Evolutionary conservation across 2,329 filamentous ascomycete species (phyloP).

Genomic region (Cladosporium halotolerans): DNA sequence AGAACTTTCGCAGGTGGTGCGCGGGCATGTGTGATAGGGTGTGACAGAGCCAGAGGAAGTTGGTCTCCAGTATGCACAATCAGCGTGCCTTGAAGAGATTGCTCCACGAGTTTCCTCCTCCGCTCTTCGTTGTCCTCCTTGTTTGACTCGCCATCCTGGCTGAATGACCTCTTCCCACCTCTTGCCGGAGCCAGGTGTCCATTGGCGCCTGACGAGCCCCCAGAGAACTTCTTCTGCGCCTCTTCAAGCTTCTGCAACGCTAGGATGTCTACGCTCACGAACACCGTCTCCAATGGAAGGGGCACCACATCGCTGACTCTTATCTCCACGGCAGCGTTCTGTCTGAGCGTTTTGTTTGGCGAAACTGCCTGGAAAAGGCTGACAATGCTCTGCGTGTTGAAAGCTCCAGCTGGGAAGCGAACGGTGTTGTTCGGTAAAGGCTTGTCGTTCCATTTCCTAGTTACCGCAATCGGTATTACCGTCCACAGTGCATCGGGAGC

Average conservation of each 20-base stretch:
- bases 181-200: constrained; percentile 18
- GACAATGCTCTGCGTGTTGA: constrained; percentile 72
- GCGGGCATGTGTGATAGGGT: constrained; percentile 79
- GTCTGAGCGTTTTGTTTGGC: constrained; percentile 67
- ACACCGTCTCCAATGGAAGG: constrained; percentile 74
- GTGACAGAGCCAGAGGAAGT: constrained; percentile 70
- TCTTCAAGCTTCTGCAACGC: constrained; percentile 73
- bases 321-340: constrained; percentile 75
- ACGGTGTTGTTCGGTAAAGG: constrained; percentile 69
- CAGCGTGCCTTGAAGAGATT: constrained; percentile 64
- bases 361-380: constrained; percentile 63
- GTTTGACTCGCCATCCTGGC: constrained; percentile 14
- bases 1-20: constrained; percentile 80
- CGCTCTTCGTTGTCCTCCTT: constrained; percentile 16
- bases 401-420: constrained; percentile 67
- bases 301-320: constrained; percentile 74
- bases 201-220: constrained; percentile 43
- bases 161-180: constrained; percentile 18
- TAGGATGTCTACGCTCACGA: constrained; percentile 77
- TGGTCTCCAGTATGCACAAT: constrained; percentile 81
- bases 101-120: constrained; percentile 48
- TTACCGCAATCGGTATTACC: constrained; percentile 64
- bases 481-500: constrained; percentile 70
- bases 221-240: constrained; percentile 75
- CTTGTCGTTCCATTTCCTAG: constrained; percentile 44